Evolutionary conservation across 1,284 basidiomycete genomes (phyloP), one percentile per base, ranked within the genome.

Genomic region (Megacollybia platyphylla): DNA sequence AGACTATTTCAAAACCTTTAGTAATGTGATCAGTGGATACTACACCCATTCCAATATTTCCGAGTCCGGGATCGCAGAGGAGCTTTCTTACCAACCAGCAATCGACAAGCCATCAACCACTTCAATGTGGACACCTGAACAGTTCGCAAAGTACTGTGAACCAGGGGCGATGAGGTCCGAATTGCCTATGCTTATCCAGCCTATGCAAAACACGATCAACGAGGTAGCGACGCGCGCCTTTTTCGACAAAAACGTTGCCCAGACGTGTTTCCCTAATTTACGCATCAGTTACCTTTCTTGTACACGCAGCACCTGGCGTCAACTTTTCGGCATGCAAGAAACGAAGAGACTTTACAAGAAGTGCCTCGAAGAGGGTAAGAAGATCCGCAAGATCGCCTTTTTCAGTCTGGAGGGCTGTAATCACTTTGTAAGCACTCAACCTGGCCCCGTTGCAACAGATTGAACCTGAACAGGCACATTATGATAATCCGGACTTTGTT

Each of bases 21-120:
- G 46, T 7, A 20, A 38, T 20, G 57, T 52, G 52, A 54, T 59
- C 24, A 52, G 54, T 32, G 56, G 54, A 9, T 61, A 61, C 44
- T 62, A 53, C 32, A 46, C 55, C 15, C 53, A 57, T 24, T 38
- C 31, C 31, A 47, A 29, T 46, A 48, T 10, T 46, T 49, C 4
- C 47, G 20, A 24, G 20, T 24, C 20, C 20, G 20, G 20, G 1
- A 24, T 5, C 20, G 20, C 20, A 24, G 20, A 24, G 20, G 20
- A 24, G 20, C 20, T 24, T 24, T 24, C 20, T 24, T 24, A 24
- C 2, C 20, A 24, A 5, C 20, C 20, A 24, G 20, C 20, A 24
- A 24, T 5, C 20, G 20, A 24, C 20, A 24, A 51, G 1, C 44
- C 40, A 4, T 18, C 41, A 1, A 55, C 57, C 0, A 36, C 54